A percentile compares a stretch with the other conserved stretches of the same genome.
phyloP scores from a whole-genome alignment of 345 rosid genomes.

The Populus ilicifolia region DNA sequence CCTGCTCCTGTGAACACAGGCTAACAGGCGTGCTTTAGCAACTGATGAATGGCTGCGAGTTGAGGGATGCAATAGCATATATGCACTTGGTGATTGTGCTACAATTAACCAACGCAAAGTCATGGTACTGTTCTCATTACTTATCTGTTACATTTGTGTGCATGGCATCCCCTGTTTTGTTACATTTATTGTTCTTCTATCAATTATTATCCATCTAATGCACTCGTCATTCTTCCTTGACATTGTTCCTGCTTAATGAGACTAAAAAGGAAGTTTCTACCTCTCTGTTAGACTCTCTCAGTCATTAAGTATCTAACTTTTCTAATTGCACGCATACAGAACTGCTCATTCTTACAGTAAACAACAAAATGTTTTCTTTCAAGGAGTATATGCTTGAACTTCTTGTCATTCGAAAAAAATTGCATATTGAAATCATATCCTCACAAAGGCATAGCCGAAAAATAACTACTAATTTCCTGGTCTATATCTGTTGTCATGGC shows the following conservation, averaged over 20 bases:
- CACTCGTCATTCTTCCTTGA: neutral
- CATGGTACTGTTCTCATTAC: conserved; percentile 51
- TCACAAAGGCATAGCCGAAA: neutral
- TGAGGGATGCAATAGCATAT: conserved; percentile 60
- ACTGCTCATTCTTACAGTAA: neutral
- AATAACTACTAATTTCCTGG: neutral
- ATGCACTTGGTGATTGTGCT: conserved; percentile 99
- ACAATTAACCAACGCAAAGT: conserved; percentile 94
- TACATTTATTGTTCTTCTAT: neutral
- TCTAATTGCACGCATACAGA: neutral
- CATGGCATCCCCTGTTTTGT: neutral
- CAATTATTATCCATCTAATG: neutral
- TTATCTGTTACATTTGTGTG: neutral
- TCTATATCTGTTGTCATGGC: neutral
- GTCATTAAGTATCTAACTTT: neutral
- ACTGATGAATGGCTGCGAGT: conserved; percentile 98
- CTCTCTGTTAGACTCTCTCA: neutral
- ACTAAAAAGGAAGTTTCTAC: neutral
- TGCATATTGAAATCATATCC: neutral
- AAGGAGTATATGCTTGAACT: neutral
- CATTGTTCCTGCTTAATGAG: neutral
- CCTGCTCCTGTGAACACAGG: conserved; percentile 34
- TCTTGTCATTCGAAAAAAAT: neutral
- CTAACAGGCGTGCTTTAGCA: conserved; percentile 81
- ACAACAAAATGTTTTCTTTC: neutral